phyloP scores from a whole-genome alignment of 768 basidiomycete genomes.

The Gloeopeniophorella convolvens region DNA sequence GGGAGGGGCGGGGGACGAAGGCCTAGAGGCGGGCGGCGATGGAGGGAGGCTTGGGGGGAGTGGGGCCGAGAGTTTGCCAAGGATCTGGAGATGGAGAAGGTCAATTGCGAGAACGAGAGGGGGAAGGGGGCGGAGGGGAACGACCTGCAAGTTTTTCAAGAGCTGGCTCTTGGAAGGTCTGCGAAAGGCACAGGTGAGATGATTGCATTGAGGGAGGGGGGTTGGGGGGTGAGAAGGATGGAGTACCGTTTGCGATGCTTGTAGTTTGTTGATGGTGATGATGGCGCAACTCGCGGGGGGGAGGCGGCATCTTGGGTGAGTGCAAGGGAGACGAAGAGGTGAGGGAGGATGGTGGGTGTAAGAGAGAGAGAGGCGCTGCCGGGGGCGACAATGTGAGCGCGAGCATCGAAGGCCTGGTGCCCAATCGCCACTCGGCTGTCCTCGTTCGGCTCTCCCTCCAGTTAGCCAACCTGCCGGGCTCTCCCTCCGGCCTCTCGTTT shows the following conservation, averaged over 20 bases:
- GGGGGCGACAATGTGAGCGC: constrained; percentile 15
- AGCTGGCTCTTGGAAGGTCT: constrained; percentile 29
- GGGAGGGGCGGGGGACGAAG: constrained; percentile 34
- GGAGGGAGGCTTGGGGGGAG: constrained; percentile 41
- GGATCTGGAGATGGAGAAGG: constrained; percentile 29
- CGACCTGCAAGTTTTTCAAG: constrained; percentile 36
- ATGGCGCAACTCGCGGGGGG: background rate
- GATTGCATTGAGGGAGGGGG: constrained; percentile 1
- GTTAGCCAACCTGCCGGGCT: constrained; percentile 16
- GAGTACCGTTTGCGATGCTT: constrained; percentile 18
- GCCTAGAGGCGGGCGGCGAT: constrained; percentile 40
- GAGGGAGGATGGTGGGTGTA: constrained; percentile 17
- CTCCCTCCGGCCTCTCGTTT: constrained; percentile 14
- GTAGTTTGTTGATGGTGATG: constrained; percentile 1
- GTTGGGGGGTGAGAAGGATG: constrained; percentile 8
- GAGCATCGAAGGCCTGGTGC: constrained; percentile 17
- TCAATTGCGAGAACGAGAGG: constrained; percentile 21
- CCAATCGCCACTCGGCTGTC: constrained; percentile 19
- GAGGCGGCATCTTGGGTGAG: constrained; percentile 4
- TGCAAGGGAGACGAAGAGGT: background rate
- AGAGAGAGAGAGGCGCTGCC: constrained; percentile 5
- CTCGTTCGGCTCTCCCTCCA: too few species aligned
- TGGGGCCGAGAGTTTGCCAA: constrained; percentile 33
- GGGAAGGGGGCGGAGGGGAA: constrained; percentile 6
- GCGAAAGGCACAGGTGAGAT: constrained; percentile 19